phyloP scores from a whole-genome alignment of 1,284 basidiomycete genomes.

The Ganoderma boninense region DNA sequence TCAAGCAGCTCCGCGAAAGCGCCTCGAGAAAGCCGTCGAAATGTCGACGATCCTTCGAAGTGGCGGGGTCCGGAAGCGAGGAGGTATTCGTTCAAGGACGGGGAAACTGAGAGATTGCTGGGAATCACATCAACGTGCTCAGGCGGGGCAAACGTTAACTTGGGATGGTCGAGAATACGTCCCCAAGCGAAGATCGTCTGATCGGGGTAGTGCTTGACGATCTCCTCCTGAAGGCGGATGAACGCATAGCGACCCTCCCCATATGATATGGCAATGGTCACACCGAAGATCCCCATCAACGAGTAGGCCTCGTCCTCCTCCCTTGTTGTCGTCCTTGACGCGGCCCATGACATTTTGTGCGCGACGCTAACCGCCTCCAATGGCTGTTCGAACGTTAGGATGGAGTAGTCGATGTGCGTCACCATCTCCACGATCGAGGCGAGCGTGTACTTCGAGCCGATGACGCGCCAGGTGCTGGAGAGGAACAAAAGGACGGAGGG shows the following conservation, averaged over 20 bases:
- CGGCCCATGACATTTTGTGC: slow-evolving; percentile 18
- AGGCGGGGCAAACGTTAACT: neutral
- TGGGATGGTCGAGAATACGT: neutral
- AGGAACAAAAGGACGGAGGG: slow-evolving; percentile 12
- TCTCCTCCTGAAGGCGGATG: slow-evolving; percentile 19
- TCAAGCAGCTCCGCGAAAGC: slow-evolving; percentile 10
- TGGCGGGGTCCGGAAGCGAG: slow-evolving; percentile 17
- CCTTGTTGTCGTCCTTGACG: slow-evolving; percentile 1
- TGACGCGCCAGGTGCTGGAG: slow-evolving; percentile 4
- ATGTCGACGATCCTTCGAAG: slow-evolving; percentile 16
- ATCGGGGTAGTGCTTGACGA: slow-evolving; percentile 16
- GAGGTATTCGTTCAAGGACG: slow-evolving; percentile 1
- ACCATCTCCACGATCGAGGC: slow-evolving; percentile 1
- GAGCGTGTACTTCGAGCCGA: slow-evolving; percentile 16
- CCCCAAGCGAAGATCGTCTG: slow-evolving; percentile 22
- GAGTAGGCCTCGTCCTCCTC: slow-evolving; percentile 20
- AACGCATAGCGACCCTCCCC: slow-evolving; percentile 18
- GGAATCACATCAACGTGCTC: too few relatives aligned
- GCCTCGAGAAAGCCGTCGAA: slow-evolving; percentile 8
- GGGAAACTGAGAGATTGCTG: neutral
- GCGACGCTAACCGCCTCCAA: slow-evolving; percentile 11
- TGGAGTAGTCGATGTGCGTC: slow-evolving; percentile 1
- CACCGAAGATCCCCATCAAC: slow-evolving; percentile 22
- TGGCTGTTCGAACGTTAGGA: neutral
- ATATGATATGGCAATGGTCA: slow-evolving; percentile 14